These are phyloP conservation scores for Tetrapisispora namnaoensis DNA, from an alignment of 805 yeast genomes.

Conservation along the genomic window DNA sequence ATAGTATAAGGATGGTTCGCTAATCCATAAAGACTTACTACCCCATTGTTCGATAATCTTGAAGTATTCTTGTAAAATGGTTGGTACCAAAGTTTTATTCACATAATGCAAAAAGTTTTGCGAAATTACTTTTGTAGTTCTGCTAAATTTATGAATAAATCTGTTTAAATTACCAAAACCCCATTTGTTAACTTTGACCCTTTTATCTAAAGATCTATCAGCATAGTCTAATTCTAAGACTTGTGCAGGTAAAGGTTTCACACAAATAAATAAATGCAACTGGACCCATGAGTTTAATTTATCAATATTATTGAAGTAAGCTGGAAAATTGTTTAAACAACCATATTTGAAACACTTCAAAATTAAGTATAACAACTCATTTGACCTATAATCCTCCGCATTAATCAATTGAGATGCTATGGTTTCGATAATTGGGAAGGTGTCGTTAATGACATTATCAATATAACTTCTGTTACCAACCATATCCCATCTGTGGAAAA, in stretches of 20 bases:
- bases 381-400: slow-evolving; percentile 29
- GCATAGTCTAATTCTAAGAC: slow-evolving; percentile 39
- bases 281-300: slow-evolving; percentile 51
- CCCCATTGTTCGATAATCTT: slow-evolving; percentile 35
- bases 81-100: slow-evolving; percentile 53
- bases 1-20: slow-evolving; percentile 52
- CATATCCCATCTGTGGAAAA: slow-evolving; percentile 47
- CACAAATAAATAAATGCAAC: slow-evolving; percentile 51
- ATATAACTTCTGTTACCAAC: slow-evolving; percentile 38
- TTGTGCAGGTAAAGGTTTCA: slow-evolving; percentile 44
- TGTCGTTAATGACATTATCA: slow-evolving; percentile 38
- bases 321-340: slow-evolving; percentile 51
- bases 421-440: slow-evolving; percentile 47
- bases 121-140: slow-evolving; percentile 34
- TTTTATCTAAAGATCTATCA: slow-evolving; percentile 37
- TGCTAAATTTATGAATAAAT: slow-evolving; percentile 52
- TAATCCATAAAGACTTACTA: slow-evolving; percentile 45
- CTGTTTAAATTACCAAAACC: slow-evolving; percentile 68
- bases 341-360: slow-evolving; percentile 58
- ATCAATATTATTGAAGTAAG: slow-evolving; percentile 32
- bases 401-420: slow-evolving; percentile 37
- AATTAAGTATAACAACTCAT: slow-evolving; percentile 47
- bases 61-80: slow-evolving; percentile 54
- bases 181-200: slow-evolving; percentile 83
- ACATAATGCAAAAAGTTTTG: slow-evolving; percentile 50